A percentile compares a stretch with the other conserved stretches of the same genome.
These are phyloP conservation scores for Salisapilia sapeloensis DNA, from an alignment of 352 stramenopile genomes.

Conservation along the genomic window DNA sequence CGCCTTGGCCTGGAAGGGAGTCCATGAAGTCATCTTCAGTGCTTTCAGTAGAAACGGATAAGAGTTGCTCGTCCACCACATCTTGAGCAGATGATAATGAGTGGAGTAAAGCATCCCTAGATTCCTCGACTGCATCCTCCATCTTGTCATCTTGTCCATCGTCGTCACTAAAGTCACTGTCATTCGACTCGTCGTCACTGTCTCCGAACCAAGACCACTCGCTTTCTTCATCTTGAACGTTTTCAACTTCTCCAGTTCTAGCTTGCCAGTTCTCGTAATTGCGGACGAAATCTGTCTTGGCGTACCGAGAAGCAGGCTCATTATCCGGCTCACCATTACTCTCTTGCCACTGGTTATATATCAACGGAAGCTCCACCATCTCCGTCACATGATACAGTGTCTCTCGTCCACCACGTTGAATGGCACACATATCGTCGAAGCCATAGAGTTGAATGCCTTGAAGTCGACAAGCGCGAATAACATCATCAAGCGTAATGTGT, in stretches of 20 bases:
- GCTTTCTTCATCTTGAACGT: constrained; percentile 15
- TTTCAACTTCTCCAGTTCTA: background rate
- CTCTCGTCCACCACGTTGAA: constrained; percentile 8
- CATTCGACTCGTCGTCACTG: constrained; percentile 28
- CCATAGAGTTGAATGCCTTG: constrained; percentile 62
- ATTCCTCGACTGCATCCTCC: constrained; percentile 6
- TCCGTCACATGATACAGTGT: constrained; percentile 50
- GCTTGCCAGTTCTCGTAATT: constrained; percentile 29
- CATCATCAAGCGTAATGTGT: constrained; percentile 37
- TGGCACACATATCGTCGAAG: constrained; percentile 55
- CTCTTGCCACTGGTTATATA: too few species aligned
- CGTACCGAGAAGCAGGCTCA: constrained; percentile 24
- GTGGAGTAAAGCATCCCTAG: background rate
- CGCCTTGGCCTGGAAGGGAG: constrained; percentile 47
- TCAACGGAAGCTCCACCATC: constrained; percentile 47
- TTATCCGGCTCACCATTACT: constrained; percentile 30
- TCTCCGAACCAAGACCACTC: constrained; percentile 47
- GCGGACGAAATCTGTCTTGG: constrained; percentile 40
- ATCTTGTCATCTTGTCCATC: constrained; percentile 7
- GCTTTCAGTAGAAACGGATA: too few species aligned
- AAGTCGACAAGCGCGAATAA: constrained; percentile 38
- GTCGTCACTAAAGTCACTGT: constrained; percentile 4
- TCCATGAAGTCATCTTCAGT: constrained; percentile 18
- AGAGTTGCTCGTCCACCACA: constrained; percentile 5
- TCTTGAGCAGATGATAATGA: background rate